Evolutionary conservation across 768 basidiomycete genomes (phyloP), one percentile per base, ranked within the genome.

Genomic region (Nevesoporus exiguus): DNA sequence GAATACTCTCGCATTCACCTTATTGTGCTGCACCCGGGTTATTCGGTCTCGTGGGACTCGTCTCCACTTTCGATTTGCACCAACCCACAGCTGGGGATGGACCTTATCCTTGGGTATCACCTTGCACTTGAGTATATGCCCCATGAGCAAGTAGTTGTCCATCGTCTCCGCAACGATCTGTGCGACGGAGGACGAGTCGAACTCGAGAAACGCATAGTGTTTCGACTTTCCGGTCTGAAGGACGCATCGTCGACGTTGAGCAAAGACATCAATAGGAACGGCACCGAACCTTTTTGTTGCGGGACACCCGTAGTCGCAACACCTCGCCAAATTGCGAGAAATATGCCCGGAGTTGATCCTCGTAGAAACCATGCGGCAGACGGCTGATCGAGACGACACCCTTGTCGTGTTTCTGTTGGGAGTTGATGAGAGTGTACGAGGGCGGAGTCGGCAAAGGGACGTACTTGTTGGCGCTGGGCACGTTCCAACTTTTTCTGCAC

Each of bases 151-250:
- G 71, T 98, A 99, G 75, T 97, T 98, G 78, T 99, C 85, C 97
- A 98, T 98, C 42, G 96, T 98, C 66, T 98, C 97, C 2, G 90
- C 88, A 8, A 97, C 97, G 58, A 99, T 98, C 66, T 94, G 75
- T 0, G 97, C 95, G 29, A 98, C 94, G 0, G 87, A 79, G 19
- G 83, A 80, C 40, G 92, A 94, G 51, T 86, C 83, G 69, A 99
- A 97, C 72, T 98, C 96, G 64, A 99, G 78, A 77, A 96, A 98
- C 3, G 84, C 96, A 71, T 96, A 98, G 71, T 98, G 96, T 73
- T 98, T 99, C 43, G 96, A 96, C 58, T 81, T 81, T 50, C 97
- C 97, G 14, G 93, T 96, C 95, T 98, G 59, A 2, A 3, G 8
- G 30, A 3, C 5, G 5, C 2, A 14, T 22, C n/a, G 25, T 11